A percentile compares a stretch with the other conserved stretches of the same genome.
phyloP scores from a whole-genome alignment of 2,329 filamentous ascomycete genomes.

The Pseudocercospora ulei region DNA sequence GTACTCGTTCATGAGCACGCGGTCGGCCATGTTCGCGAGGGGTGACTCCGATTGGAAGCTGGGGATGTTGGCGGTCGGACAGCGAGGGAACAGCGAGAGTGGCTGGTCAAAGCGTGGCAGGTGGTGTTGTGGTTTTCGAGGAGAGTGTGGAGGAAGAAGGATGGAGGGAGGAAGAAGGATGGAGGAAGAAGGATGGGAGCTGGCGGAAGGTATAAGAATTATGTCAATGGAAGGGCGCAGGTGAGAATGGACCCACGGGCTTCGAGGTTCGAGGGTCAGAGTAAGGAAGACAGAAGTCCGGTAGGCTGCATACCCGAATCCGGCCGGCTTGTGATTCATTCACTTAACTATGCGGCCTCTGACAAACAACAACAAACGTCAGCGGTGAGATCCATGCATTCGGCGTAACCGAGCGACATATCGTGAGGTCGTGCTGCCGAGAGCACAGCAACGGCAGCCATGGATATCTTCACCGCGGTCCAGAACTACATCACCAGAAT shows the following conservation, averaged over 20 bases:
- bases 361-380: too few relatives aligned
- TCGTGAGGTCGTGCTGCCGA: background rate
- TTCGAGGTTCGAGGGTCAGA: constrained; percentile 8
- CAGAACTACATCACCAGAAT: constrained; percentile 95
- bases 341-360: too few relatives aligned
- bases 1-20: constrained; percentile 82
- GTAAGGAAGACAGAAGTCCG: too few relatives aligned
- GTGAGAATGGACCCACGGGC: constrained; percentile 1
- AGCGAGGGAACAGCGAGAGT: constrained; percentile 4
- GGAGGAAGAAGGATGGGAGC: constrained; percentile 4
- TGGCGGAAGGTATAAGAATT: too few relatives aligned
- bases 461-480: constrained; percentile 91
- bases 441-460: constrained; percentile 36
- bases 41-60: background rate
- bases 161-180: constrained; percentile 5
- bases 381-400: background rate
- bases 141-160: background rate
- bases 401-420: background rate
- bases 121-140: background rate
- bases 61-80: background rate
- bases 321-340: too few relatives aligned
- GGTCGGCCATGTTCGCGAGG: constrained; percentile 48
- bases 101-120: background rate
- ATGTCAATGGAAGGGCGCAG: background rate
- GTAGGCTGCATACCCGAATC: too few relatives aligned